Evolutionary conservation across 345 rosid genomes (phyloP), one percentile per base, ranked within the genome.

Genomic region (Tarenaya hassleriana): DNA sequence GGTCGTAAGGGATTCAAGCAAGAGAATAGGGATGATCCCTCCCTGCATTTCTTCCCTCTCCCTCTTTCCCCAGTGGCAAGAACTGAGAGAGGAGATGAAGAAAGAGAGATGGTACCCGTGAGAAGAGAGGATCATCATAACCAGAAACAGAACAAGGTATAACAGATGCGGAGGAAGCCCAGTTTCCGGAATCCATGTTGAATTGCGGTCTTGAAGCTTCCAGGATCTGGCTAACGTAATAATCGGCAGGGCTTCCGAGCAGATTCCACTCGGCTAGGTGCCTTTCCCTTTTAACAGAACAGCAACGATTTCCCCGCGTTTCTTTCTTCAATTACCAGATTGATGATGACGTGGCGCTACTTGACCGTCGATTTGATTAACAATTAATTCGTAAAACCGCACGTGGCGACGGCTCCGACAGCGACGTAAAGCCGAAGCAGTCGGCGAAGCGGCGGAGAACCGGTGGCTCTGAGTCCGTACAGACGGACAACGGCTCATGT

Each of bases 211-310:
- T 63, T 47, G 73, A 72, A 64, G 63, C 75, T 55, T 76, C 90
- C 63, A 72, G 70, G 71, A 69, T 70, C 56, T 81, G 87, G 64
- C 63, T 66, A 58, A 73, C 61, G 52, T 74, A 75, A 73, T 64
- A 85, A 73, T 79, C 79, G 48, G 69, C 66, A 1, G 71, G 70
- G 39, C 66, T 69, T 60, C 75, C 82, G 32, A 67, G 81, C 33
- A 74, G 55, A 53, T 70, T 80, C 75, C 84, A 61, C 42, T 77
- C 83, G 41, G 78, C 62, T 53, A 71, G 58, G 20, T 75, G 60
- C 50, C n/a, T n/a, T n/a, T n/a, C n/a, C n/a, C 56, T 64, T 56
- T 34, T 21, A 24, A 24, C 29, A 24, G 29, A 24, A 34, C 40
- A 64, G 49, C 62, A 56, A 64, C 69, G 47, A 50, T 15, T 50